These are phyloP conservation scores for Erythrophleum ivorense DNA, from an alignment of 331 rosid genomes.

Conservation along the genomic window DNA sequence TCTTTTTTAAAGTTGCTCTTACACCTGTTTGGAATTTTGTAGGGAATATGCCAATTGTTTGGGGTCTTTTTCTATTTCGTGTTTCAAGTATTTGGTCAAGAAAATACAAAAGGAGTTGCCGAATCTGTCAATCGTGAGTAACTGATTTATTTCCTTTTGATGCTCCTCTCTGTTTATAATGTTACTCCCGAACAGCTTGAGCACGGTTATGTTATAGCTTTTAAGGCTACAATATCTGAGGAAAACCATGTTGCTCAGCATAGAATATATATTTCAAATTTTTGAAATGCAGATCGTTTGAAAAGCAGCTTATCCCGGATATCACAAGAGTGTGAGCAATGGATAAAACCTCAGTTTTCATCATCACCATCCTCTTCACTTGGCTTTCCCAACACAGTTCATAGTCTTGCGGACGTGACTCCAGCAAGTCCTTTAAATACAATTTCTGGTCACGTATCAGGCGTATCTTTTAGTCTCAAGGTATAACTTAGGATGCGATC, in stretches of 20 bases:
- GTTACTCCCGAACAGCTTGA: no score
- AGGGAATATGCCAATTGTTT: constrained; percentile 96
- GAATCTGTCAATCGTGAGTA: constrained; percentile 73
- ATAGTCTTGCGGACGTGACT: no score
- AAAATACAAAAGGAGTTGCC: constrained; percentile 60
- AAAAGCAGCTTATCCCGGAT: constrained; percentile 79
- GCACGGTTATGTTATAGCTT: constrained; percentile 35
- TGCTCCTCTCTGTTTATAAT: no score
- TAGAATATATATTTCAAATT: no score
- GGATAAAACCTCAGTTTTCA: constrained; percentile 60
- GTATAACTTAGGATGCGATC: constrained; percentile 54
- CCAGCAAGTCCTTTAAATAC: no score
- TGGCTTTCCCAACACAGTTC: constrained; percentile 60
- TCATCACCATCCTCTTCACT: constrained; percentile 70
- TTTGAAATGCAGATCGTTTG: constrained; percentile 75
- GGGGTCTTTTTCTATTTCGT: constrained; percentile 73
- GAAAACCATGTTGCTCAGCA: no score
- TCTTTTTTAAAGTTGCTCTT: constrained; percentile 20
- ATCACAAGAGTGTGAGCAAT: constrained; percentile 79
- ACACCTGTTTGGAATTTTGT: constrained; percentile 50
- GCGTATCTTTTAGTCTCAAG: constrained; percentile 76
- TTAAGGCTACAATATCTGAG: no score
- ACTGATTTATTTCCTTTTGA: no score
- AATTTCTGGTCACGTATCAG: constrained; percentile 57
- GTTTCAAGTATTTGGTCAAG: constrained; percentile 83